These are phyloP conservation scores for Rhynchosporium graminicola DNA, from an alignment of 2,329 filamentous ascomycete genomes.

Conservation along the genomic window DNA sequence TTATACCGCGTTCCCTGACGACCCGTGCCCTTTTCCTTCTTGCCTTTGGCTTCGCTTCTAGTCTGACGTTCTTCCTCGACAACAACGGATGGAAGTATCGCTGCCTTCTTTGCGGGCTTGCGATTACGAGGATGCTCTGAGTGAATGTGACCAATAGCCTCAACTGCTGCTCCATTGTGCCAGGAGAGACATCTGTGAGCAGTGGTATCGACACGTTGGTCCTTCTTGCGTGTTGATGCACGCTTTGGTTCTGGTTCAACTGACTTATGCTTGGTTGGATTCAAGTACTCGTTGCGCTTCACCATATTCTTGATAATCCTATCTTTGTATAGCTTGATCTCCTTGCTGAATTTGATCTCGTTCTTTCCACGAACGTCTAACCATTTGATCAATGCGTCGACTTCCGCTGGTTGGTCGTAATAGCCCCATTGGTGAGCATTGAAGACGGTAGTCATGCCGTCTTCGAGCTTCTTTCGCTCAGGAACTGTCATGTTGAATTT, in stretches of 20 bases:
- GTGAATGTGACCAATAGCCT: constrained; percentile 60
- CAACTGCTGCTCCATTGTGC: constrained; percentile 62
- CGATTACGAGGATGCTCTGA: constrained; percentile 54
- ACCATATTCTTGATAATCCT: constrained; percentile 79
- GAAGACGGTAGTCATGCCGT: constrained; percentile 77
- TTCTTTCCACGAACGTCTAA: constrained; percentile 84
- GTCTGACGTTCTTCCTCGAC: constrained; percentile 45
- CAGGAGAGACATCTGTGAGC: constrained; percentile 63
- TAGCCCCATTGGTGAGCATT: constrained; percentile 87
- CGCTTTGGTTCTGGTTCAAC: constrained; percentile 45
- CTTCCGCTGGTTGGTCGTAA: constrained; percentile 75
- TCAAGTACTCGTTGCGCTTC: constrained; percentile 73
- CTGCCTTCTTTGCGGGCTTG: constrained; percentile 39
- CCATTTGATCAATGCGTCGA: constrained; percentile 83
- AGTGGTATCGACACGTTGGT: constrained; percentile 54
- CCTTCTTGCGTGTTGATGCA: constrained; percentile 65
- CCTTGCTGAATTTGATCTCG: constrained; percentile 85
- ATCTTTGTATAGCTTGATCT: constrained; percentile 74
- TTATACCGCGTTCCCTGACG: constrained; percentile 31
- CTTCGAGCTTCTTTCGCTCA: constrained; percentile 82
- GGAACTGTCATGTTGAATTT: constrained; percentile 81
- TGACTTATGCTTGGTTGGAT: constrained; percentile 51
- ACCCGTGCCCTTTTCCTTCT: constrained; percentile 32
- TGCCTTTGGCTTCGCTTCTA: constrained; percentile 30
- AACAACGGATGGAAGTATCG: constrained; percentile 24